phyloP scores from a whole-genome alignment of 345 rosid genomes.

The Boechera divaricarpa region DNA sequence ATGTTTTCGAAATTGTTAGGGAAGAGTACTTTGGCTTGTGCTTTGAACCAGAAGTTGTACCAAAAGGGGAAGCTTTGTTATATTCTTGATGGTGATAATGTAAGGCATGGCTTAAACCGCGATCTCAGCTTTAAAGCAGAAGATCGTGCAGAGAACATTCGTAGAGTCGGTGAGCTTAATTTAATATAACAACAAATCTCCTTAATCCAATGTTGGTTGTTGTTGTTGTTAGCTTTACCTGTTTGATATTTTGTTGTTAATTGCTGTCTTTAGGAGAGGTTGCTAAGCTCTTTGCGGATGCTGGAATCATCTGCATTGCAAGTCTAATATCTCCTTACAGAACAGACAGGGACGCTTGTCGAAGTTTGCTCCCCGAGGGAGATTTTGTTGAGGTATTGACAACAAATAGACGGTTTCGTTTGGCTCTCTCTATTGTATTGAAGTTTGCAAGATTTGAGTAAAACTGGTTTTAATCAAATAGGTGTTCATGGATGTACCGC shows the following conservation, averaged over 20 bases:
- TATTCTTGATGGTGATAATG: conserved; percentile 84
- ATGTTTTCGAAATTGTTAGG: conserved; percentile 47
- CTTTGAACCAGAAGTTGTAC: conserved; percentile 60
- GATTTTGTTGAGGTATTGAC: conserved; percentile 76
- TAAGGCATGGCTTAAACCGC: conserved; percentile 75
- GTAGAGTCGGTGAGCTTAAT: conserved; percentile 66
- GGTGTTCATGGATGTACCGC: conserved; percentile 84
- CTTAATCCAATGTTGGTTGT: background rate
- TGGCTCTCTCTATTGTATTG: background rate
- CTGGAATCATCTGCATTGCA: conserved; percentile 82
- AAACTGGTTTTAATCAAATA: conserved; percentile 27
- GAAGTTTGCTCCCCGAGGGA: conserved; percentile 66
- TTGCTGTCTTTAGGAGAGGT: conserved; percentile 64
- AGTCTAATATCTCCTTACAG: conserved; percentile 81
- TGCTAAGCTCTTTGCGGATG: conserved; percentile 84
- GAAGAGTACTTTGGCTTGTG: conserved; percentile 86
- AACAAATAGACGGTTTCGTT: background rate
- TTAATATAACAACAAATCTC: background rate
- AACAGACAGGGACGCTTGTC: conserved; percentile 70
- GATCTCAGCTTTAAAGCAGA: conserved; percentile 76
- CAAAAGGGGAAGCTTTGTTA: conserved; percentile 69
- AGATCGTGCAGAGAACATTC: conserved; percentile 76
- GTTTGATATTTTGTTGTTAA: background rate
- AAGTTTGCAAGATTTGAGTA: conserved; percentile 8
- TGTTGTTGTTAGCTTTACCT: background rate